Evolutionary conservation across 2,329 filamentous ascomycete genomes (phyloP).

Genomic region (Cylindrodendrum hubeiense): DNA sequence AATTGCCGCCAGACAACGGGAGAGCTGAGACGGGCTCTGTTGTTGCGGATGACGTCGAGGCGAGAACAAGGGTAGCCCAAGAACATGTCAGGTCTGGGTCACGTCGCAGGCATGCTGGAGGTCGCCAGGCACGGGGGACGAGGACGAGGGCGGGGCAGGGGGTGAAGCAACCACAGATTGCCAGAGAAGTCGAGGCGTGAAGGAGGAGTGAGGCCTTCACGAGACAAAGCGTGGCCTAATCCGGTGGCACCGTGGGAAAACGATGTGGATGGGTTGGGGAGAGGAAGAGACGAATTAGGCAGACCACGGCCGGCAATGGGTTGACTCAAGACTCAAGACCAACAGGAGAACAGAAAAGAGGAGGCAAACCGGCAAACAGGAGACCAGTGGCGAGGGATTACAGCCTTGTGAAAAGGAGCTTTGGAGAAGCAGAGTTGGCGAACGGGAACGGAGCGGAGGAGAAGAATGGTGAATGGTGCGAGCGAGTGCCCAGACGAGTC

Average conservation of each 20-base stretch:
- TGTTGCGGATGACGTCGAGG: slow-evolving; percentile 20
- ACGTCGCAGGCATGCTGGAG: slow-evolving; percentile 39
- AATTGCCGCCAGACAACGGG: slow-evolving; percentile 3
- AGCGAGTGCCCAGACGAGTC: slow-evolving; percentile 1
- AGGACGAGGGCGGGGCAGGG: slow-evolving; percentile 13
- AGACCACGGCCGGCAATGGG: not conserved
- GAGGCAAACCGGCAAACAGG: not conserved
- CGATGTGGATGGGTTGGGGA: not conserved
- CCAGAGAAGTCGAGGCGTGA: slow-evolving; percentile 3
- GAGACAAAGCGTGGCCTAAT: slow-evolving; percentile 17
- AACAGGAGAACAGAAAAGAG: slow-evolving; percentile 9
- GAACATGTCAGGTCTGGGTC: slow-evolving; percentile 39
- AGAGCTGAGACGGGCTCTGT: slow-evolving; percentile 23
- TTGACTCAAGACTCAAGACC: not conserved
- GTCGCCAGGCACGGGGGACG: slow-evolving; percentile 33
- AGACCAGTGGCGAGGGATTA: not conserved
- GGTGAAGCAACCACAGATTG: slow-evolving; percentile 10
- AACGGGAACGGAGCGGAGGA: slow-evolving; percentile 22
- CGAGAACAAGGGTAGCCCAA: slow-evolving; percentile 31
- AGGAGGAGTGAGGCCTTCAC: slow-evolving; percentile 11
- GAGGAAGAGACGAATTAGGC: slow-evolving; percentile 7
- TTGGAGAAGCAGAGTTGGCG: slow-evolving; percentile 21
- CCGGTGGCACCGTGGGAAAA: not conserved
- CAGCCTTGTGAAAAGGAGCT: not conserved
- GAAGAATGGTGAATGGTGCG: slow-evolving; percentile 19